Evolutionary conservation across 495 filamentous ascomycete genomes (phyloP).

Genomic region (Penicillium subrubescens): DNA sequence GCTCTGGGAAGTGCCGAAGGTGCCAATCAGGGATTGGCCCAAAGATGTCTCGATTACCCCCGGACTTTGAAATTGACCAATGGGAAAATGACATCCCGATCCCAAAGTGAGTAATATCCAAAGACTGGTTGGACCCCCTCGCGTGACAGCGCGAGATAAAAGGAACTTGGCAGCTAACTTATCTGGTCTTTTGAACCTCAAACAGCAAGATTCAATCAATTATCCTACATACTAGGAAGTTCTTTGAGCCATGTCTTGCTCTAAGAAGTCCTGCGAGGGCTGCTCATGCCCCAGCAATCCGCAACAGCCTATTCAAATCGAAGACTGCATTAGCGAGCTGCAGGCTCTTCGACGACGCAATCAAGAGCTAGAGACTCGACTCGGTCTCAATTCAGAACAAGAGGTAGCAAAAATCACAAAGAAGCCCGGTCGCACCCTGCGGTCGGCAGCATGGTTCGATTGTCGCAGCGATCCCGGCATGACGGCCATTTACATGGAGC

Average conservation of each 20-base stretch:
- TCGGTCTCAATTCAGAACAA: constrained; percentile 13
- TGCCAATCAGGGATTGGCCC: not conserved
- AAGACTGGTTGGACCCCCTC: constrained; percentile 9
- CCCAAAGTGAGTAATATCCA: constrained; percentile 6
- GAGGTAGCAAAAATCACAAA: constrained; percentile 12
- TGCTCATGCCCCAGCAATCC: constrained; percentile 38
- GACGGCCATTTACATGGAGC: constrained; percentile 55
- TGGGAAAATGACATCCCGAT: constrained; percentile 7
- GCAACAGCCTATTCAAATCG: constrained; percentile 23
- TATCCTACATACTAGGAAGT: not conserved
- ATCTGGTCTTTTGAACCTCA: not conserved
- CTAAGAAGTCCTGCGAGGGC: constrained; percentile 39
- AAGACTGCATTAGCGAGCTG: constrained; percentile 30
- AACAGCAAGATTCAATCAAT: not conserved
- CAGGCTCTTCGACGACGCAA: constrained; percentile 27
- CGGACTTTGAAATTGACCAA: not conserved
- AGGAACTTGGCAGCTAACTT: not conserved
- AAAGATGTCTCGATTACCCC: not conserved
- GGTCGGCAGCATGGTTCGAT: constrained; percentile 53
- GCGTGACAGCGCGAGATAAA: not conserved
- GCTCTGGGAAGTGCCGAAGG: not conserved
- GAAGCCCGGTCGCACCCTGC: constrained; percentile 37
- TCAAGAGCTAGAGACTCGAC: constrained; percentile 30
- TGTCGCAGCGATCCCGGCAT: constrained; percentile 50
- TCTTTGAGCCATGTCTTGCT: constrained; percentile 33